A percentile compares a stretch with the other conserved stretches of the same genome.
Evolutionary conservation across 2,329 filamentous ascomycete genomes (phyloP).

Genomic region (Didymella sp.): DNA sequence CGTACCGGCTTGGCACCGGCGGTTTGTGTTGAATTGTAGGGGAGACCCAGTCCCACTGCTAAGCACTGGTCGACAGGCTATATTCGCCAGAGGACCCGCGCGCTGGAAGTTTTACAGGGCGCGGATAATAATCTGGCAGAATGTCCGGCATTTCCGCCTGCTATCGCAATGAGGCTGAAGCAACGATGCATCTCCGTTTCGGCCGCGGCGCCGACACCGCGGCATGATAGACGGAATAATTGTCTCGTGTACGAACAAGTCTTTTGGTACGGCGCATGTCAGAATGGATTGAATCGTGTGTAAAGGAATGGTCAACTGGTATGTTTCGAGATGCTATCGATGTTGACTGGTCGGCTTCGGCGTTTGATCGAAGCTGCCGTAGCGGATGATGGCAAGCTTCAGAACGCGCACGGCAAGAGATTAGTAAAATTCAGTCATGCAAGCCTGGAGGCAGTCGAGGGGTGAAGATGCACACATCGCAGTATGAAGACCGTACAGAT

Average conservation of each 20-base stretch:
- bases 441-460: not conserved
- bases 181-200: constrained; percentile 25
- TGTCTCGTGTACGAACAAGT: constrained; percentile 18
- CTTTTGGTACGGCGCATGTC: constrained; percentile 14
- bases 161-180: constrained; percentile 20
- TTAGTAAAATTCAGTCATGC: constrained; percentile 9
- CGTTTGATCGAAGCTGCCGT: constrained; percentile 11
- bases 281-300: constrained; percentile 9
- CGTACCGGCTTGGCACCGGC: constrained; percentile 13
- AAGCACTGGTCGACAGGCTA: constrained; percentile 4
- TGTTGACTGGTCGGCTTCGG: constrained; percentile 15
- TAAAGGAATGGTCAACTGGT: constrained; percentile 15
- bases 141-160: constrained; percentile 16
- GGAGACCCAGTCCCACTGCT: constrained; percentile 6
- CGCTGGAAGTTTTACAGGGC: constrained; percentile 12
- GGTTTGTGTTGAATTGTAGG: constrained; percentile 13
- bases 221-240: constrained; percentile 36
- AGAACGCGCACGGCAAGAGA: not conserved
- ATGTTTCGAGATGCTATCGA: constrained; percentile 5
- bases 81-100: not conserved
- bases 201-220: constrained; percentile 37
- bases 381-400: constrained; percentile 9
- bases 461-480: constrained; percentile 1
- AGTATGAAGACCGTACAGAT: constrained; percentile 1
- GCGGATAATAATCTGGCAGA: constrained; percentile 18